Percentiles rank a stretch among this genome's conserved stretches.
Evolutionary conservation across 148 eudicot species (phyloP).

Genomic region (Polygonum maritimum): DNA sequence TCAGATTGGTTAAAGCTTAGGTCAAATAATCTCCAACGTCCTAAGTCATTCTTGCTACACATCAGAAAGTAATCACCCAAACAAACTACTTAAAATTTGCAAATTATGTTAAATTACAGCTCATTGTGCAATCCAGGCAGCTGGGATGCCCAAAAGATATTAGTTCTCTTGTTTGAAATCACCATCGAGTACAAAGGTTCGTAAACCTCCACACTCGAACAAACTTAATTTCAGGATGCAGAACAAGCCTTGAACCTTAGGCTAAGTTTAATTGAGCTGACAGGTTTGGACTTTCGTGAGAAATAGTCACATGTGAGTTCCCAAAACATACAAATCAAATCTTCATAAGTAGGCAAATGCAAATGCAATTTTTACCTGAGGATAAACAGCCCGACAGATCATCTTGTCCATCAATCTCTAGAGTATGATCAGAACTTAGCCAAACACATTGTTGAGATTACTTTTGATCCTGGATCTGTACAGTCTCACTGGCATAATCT

Average conservation of each 20-base stretch:
- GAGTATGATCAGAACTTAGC: background rate
- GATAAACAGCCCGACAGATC: background rate
- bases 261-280: background rate
- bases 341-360: background rate
- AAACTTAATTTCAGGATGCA: background rate
- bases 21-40: no score
- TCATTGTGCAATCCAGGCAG: background rate
- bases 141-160: background rate
- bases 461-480: slow-evolving; percentile 1
- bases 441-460: background rate
- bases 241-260: background rate
- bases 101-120: no score
- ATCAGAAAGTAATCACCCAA: background rate
- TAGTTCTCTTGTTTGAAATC: background rate
- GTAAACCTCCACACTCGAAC: background rate
- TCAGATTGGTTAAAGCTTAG: no score
- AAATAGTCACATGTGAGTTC: background rate
- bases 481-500: background rate
- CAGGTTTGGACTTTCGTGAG: background rate
- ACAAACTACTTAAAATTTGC: background rate
- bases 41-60: background rate
- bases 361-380: slow-evolving; percentile 2
- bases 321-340: background rate
- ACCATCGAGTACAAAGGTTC: background rate
- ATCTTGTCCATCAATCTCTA: background rate